A percentile compares a stretch with the other conserved stretches of the same genome.
Conservation (phyloP, 1,284 basidiomycete genomes). For the Bjerkandera adusta region DNA sequence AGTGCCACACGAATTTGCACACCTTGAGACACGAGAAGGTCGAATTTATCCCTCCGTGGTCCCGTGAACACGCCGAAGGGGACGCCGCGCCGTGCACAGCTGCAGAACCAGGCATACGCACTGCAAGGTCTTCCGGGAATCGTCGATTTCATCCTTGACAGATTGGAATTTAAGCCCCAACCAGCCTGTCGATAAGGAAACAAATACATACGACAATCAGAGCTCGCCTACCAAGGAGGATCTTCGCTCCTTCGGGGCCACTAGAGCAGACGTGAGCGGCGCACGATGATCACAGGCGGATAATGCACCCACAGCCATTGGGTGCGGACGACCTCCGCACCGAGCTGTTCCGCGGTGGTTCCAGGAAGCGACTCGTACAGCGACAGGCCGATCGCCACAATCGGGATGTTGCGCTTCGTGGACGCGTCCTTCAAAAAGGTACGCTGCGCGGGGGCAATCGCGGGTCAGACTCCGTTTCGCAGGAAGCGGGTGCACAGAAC, state of each 20-base stretch:
- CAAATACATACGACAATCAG: constrained; percentile 78
- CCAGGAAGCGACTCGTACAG: constrained; percentile 87
- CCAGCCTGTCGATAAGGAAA: constrained; percentile 17
- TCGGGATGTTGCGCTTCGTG: constrained; percentile 80
- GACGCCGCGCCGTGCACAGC: too few species aligned
- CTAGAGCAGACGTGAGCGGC: constrained; percentile 29
- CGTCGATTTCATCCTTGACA: constrained; percentile 87
- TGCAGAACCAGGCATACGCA: constrained; percentile 35
- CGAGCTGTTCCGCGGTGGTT: constrained; percentile 73
- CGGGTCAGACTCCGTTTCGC: too few species aligned
- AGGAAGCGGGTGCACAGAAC: constrained; percentile 4
- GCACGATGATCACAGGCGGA: constrained; percentile 4
- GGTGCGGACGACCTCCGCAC: constrained; percentile 83
- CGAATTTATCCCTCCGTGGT: too few species aligned
- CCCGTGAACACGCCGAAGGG: too few species aligned
- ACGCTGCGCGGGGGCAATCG: too few species aligned
- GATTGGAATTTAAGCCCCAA: constrained; percentile 1
- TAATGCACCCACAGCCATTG: constrained; percentile 79
- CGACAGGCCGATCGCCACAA: constrained; percentile 90
- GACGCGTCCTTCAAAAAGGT: constrained; percentile 81
- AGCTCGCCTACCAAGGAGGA: constrained; percentile 76
- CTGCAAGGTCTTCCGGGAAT: constrained; percentile 88
- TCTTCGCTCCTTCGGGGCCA: constrained; percentile 61
- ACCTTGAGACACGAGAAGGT: too few species aligned
- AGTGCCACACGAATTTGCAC: too few species aligned